Percentiles rank a stretch among this genome's conserved stretches.
These are phyloP conservation scores for Chrysochromulina tobinii DNA, from an alignment of 78 protist species.

Conservation along the genomic window DNA sequence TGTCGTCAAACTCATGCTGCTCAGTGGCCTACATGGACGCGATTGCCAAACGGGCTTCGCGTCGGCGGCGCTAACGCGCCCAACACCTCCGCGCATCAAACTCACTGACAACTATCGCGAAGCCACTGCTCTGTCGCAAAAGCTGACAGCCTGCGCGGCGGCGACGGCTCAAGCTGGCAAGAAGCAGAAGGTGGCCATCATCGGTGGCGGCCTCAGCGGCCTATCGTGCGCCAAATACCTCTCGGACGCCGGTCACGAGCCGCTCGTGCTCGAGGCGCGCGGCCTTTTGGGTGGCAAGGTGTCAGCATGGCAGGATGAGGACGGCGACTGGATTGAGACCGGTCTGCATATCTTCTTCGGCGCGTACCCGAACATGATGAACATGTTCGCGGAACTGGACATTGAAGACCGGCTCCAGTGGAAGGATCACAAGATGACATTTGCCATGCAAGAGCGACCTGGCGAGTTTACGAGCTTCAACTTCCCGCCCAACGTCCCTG, in stretches of 20 bases:
- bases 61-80: neutral
- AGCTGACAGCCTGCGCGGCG: neutral
- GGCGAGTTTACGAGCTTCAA: constrained; percentile 55
- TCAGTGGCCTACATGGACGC: too few species aligned
- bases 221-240: constrained; percentile 52
- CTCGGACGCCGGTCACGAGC: constrained; percentile 27
- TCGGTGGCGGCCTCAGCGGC: constrained; percentile 54
- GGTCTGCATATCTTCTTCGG: constrained; percentile 64
- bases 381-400: constrained; percentile 46
- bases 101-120: neutral
- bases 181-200: constrained; percentile 27
- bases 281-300: constrained; percentile 45
- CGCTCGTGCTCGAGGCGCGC: constrained; percentile 51
- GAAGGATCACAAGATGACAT: constrained; percentile 55
- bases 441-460: constrained; percentile 33
- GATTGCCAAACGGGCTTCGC: too few species aligned
- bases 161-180: too few species aligned
- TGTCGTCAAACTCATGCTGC: too few species aligned
- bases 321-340: constrained; percentile 62
- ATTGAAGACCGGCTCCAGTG: constrained; percentile 56
- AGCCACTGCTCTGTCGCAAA: neutral
- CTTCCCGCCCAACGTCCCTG: constrained; percentile 46
- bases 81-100: neutral
- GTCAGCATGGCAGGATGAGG: constrained; percentile 58
- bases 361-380: constrained; percentile 62